Evolutionary conservation across 2,329 filamentous ascomycete species (phyloP), one percentile per base, ranked within the genome.

Genomic region (Aspergillus pseudotamarii): DNA sequence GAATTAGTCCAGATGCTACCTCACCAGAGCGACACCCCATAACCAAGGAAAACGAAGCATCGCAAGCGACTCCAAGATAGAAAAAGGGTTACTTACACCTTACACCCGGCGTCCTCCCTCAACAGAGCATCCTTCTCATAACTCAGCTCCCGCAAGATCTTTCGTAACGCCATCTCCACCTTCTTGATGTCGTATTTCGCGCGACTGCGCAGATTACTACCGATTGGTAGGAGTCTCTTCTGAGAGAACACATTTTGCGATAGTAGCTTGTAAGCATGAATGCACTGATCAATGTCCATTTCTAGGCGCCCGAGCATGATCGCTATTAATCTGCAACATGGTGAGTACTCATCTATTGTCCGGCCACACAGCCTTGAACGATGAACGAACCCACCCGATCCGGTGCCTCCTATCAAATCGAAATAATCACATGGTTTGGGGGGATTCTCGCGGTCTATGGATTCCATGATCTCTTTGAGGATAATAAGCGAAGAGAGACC

Each of bases 271-370:
- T 84, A 84, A 2, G 73, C 76, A 3, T 72, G 61, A 19, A 83
- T 77, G 34, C 80, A 82, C 21, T 84, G 78, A 28, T 73, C 64
- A 10, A 82, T 75, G 30, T 74, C 76, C 79, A 84, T 82, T 34
- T 77, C 69, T 1, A 85, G 71, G 2, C 80, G 76, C 1, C 81
- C 81, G 6, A 84, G 75, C 76, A 85, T 80, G 38, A 84, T 78
- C 2, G 82, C 81, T 11, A 84, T 80, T 10, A 84, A 70, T 0
- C 81, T 83, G 30, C 12, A 8, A 50, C 11, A 30, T 34, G 28
- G 9, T 54, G 16, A 54, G 51, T 10, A 54, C 21, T 10, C 34
- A 41, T 41, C 1, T 19, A n/a, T 41, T n/a, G 14, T 41, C 6
- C 9, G 34, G 14, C 3, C 38, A n/a, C 38, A n/a, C 16, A n/a